These are phyloP conservation scores for Daldinia childiae DNA, from an alignment of 495 filamentous ascomycete species.

Conservation along the genomic window DNA sequence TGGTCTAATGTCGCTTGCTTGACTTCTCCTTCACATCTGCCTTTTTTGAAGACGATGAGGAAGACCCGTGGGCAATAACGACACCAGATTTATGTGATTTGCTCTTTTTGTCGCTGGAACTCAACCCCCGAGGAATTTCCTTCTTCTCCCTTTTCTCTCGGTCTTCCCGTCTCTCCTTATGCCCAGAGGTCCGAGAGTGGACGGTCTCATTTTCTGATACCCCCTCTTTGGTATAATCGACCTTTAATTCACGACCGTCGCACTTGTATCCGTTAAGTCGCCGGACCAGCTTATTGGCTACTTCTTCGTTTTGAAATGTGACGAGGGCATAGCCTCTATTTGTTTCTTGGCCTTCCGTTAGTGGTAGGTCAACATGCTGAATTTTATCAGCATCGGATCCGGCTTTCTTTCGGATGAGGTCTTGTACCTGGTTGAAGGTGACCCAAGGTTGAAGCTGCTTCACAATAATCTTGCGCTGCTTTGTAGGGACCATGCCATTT, in stretches of 20 bases:
- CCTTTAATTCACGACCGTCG: slow-evolving; percentile 41
- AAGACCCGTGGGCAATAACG: slow-evolving; percentile 45
- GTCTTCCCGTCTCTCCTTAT: slow-evolving; percentile 42
- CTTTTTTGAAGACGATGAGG: slow-evolving; percentile 30
- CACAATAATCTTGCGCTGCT: slow-evolving; percentile 45
- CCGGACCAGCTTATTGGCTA: slow-evolving; percentile 40
- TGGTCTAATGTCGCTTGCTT: slow-evolving; percentile 30
- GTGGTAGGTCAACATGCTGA: slow-evolving; percentile 44
- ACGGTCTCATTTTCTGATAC: slow-evolving; percentile 39
- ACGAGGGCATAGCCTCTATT: slow-evolving; percentile 43
- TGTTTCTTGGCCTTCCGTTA: slow-evolving; percentile 33
- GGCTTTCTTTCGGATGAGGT: slow-evolving; percentile 43
- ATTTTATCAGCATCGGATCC: slow-evolving; percentile 43
- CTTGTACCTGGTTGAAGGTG: slow-evolving; percentile 43
- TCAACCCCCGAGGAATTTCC: slow-evolving; percentile 25
- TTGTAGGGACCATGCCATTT: slow-evolving; percentile 32
- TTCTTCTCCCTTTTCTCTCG: slow-evolving; percentile 41
- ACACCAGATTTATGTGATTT: slow-evolving; percentile 43
- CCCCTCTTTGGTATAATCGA: slow-evolving; percentile 43
- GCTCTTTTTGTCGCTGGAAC: slow-evolving; percentile 37
- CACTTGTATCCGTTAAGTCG: slow-evolving; percentile 39
- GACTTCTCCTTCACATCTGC: slow-evolving; percentile 33
- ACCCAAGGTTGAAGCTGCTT: slow-evolving; percentile 45
- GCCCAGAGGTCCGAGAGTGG: slow-evolving; percentile 27
- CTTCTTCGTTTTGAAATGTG: slow-evolving; percentile 44